phyloP scores from a whole-genome alignment of 768 basidiomycete genomes.

The Candolleomyces aberdarensis region DNA sequence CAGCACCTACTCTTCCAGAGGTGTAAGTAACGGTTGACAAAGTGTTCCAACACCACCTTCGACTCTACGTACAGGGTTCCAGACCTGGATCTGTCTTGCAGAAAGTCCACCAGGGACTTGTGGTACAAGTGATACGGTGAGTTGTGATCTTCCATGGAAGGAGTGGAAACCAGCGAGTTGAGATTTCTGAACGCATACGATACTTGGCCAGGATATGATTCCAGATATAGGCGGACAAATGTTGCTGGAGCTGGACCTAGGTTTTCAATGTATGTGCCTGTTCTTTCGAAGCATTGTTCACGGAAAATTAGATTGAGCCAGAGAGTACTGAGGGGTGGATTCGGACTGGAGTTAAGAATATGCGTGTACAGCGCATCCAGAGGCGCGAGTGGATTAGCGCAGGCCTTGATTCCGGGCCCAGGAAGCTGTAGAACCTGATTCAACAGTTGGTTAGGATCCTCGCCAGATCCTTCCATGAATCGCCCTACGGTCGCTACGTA shows the following conservation, averaged over 20 bases:
- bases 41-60: too few species aligned
- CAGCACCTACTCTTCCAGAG: too few species aligned
- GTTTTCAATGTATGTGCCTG: not conserved
- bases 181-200: too few species aligned
- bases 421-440: too few species aligned
- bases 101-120: not conserved
- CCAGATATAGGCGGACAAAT: not conserved
- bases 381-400: too few species aligned
- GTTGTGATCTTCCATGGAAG: not conserved
- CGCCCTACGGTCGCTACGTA: conserved; percentile 13
- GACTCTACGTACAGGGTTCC: not conserved
- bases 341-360: too few species aligned
- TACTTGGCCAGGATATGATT: not conserved
- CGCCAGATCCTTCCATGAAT: too few species aligned
- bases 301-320: not conserved
- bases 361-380: too few species aligned
- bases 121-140: not conserved
- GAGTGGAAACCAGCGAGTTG: not conserved
- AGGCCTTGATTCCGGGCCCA: too few species aligned
- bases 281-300: not conserved
- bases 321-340: too few species aligned
- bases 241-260: not conserved
- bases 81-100: not conserved
- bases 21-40: too few species aligned
- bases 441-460: too few species aligned